Conservation (phyloP, 2,329 filamentous ascomycete genomes). For the Albifimbria verrucaria region DNA sequence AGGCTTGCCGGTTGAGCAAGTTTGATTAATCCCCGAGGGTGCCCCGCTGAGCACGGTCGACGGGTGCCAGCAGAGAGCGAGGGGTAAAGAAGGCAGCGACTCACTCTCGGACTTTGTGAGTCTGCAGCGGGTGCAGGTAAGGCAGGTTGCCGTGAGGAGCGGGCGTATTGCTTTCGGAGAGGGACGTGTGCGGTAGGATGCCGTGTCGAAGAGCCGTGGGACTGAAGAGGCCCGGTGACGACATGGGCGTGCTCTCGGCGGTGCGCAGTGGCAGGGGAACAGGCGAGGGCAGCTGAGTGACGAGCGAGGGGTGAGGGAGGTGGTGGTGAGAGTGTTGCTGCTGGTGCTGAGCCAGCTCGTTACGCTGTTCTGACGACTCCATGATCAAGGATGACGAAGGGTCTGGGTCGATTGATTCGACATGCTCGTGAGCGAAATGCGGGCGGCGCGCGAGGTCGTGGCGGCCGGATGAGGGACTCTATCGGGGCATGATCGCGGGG, state of each 20-base stretch:
- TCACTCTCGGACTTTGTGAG: constrained; percentile 74
- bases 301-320: constrained; percentile 24
- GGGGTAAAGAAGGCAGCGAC: constrained; percentile 25
- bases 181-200: constrained; percentile 34
- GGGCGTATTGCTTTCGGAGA: constrained; percentile 54
- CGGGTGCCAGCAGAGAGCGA: not conserved
- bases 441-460: constrained; percentile 1
- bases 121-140: constrained; percentile 67
- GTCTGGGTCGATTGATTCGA: constrained; percentile 20
- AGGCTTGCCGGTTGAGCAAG: not conserved
- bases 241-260: constrained; percentile 54
- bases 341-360: constrained; percentile 16
- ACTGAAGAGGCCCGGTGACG: constrained; percentile 61
- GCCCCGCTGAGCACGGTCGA: not conserved
- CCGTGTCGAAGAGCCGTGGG: constrained; percentile 42
- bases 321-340: constrained; percentile 11
- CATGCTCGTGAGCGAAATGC: constrained; percentile 13
- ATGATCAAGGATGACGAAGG: constrained; percentile 19
- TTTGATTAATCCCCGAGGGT: not conserved
- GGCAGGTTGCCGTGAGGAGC: constrained; percentile 50
- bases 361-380: constrained; percentile 22
- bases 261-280: constrained; percentile 43
- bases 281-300: constrained; percentile 30
- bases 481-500: constrained; percentile 1
- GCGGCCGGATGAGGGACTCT: not conserved